Base-by-base conservation (phyloP, 1,284 basidiomycete genomes). In the Puccinia horiana region DNA sequence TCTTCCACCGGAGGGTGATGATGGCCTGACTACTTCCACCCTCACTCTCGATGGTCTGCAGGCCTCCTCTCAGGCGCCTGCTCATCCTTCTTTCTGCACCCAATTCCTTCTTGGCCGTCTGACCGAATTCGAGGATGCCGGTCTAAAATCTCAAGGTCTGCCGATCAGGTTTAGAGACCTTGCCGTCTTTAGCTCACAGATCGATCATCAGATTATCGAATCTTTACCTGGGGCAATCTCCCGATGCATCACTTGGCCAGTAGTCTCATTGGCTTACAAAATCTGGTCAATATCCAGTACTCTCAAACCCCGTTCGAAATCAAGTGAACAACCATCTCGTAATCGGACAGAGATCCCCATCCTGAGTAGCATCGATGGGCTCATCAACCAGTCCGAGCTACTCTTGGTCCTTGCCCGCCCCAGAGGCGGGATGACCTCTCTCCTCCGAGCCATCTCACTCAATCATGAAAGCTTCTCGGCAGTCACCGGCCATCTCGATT, bases 401-500 rank as follows among this genome's bases (percentile, higher is more conserved):
- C 61, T 82, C n/a, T 58, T 82, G 40, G 73, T 82, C 58, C 63
- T 82, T 47, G 80, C 67, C 67, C 47, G 80, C 54, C 73, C 80
- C 6, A 44, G 47, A 5, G 73, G 84, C 26, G 83, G 84, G 37
- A 73, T 82, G 69, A 82, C 80, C 8, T 73, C 70, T 35, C 32
- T 74, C 35, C 73, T 82, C 26, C 72, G 80, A n/a, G 52, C 80
- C 72, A 40, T 82, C 47, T 82, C 80, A n/a, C 83, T 75, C 63
- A 83, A 82, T 11, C 40, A 83, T 61, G 82, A 84, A 47, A 81
- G 83, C 5, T 83, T 83, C 40, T 81, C 84, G 1, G 80, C 83
- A 20, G 65, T 83, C 8, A 47, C 82, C 40, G 83, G 83, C 14
- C 81, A 84, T 35, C 83, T 85, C 78, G 85, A 85, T 67, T 85